These are phyloP conservation scores for Coniophora puteana DNA, from an alignment of 1,284 basidiomycete genomes.

Conservation along the genomic window DNA sequence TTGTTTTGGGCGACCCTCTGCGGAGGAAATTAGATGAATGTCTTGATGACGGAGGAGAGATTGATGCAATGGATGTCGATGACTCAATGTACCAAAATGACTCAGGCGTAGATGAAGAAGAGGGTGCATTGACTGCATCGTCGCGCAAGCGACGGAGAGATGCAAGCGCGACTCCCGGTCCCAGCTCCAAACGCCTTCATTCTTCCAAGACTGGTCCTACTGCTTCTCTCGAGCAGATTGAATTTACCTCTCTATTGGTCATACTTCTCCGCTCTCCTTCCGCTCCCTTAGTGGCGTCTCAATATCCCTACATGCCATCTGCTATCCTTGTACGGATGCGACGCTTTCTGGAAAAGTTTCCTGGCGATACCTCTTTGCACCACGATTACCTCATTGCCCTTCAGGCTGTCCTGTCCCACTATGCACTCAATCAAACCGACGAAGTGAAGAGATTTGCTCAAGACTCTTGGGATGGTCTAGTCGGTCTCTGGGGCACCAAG, in stretches of 20 bases:
- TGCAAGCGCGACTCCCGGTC: constrained; percentile 18
- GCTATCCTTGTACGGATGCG: constrained; percentile 62
- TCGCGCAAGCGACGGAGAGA: constrained; percentile 21
- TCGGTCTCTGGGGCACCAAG: constrained; percentile 75
- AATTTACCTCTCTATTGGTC: constrained; percentile 65
- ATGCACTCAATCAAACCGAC: constrained; percentile 68
- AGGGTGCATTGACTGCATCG: constrained; percentile 25
- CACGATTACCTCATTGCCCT: constrained; percentile 68
- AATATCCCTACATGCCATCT: constrained; percentile 35
- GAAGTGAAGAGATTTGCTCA: constrained; percentile 58
- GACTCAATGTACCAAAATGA: constrained; percentile 26
- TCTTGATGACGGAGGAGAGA: constrained; percentile 25
- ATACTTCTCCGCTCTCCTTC: constrained; percentile 60
- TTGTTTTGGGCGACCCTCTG: constrained; percentile 65
- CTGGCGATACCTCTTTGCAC: constrained; percentile 70
- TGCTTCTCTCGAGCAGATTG: constrained; percentile 62
- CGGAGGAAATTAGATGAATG: constrained; percentile 36
- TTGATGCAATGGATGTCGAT: constrained; percentile 18
- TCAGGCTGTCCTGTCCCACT: constrained; percentile 63
- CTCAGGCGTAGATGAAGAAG: constrained; percentile 28
- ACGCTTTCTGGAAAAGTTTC: constrained; percentile 64
- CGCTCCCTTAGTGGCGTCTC: constrained; percentile 47
- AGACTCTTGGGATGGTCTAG: constrained; percentile 59
- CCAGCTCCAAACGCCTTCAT: constrained; percentile 13
- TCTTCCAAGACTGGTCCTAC: constrained; percentile 21